phyloP scores from a whole-genome alignment of 331 rosid species.

The Telfairia occidentalis region DNA sequence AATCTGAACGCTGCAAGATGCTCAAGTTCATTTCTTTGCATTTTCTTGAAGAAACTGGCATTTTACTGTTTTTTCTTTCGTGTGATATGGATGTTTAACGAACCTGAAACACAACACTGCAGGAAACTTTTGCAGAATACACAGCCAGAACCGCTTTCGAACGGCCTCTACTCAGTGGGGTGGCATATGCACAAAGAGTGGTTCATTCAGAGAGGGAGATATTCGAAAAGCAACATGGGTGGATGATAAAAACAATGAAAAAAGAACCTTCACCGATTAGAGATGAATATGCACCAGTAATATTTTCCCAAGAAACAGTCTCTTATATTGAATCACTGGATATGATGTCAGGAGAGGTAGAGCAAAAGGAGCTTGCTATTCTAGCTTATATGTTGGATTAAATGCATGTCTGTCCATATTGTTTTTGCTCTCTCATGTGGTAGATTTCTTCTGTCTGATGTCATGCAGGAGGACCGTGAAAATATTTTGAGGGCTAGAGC shows the following conservation, averaged over 20 bases:
- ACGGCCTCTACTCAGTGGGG: conserved; percentile 91
- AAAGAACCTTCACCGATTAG: conserved; percentile 60
- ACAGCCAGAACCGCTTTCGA: conserved; percentile 94
- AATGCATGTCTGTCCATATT: background rate
- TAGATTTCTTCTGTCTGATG: conserved; percentile 14
- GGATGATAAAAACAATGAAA: conserved; percentile 90
- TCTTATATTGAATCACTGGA: conserved; percentile 82
- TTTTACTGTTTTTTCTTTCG: background rate
- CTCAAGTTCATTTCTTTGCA: background rate
- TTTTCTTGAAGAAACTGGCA: background rate
- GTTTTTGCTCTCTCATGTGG: background rate
- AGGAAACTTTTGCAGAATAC: conserved; percentile 92
- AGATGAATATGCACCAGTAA: conserved; percentile 96
- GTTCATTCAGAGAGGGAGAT: conserved; percentile 55
- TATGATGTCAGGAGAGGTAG: conserved; percentile 99
- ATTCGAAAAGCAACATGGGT: conserved; percentile 84
- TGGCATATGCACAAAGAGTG: conserved; percentile 89
- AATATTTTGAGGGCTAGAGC: conserved; percentile 95
- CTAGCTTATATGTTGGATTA: background rate
- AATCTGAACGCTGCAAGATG: background rate
- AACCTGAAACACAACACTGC: conserved; percentile 16
- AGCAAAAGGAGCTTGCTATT: background rate
- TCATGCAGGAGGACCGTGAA: conserved; percentile 82
- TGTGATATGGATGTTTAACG: background rate
- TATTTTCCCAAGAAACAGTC: conserved; percentile 78